Evolutionary conservation across 2,329 filamentous ascomycete species (phyloP).

Genomic region (Coniochaeta hoffmannii): DNA sequence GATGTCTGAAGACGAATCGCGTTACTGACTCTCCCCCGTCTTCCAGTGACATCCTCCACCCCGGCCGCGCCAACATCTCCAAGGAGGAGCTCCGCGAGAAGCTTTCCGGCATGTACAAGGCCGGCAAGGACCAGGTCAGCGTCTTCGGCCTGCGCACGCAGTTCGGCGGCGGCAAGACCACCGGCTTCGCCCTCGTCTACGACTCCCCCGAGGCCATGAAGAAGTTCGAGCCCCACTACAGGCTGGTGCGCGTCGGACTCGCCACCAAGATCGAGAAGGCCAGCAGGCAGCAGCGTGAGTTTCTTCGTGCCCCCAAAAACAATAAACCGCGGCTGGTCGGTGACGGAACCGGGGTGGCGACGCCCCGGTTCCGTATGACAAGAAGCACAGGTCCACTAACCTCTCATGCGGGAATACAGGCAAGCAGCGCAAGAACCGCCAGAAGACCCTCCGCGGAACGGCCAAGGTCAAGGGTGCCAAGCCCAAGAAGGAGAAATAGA

Average conservation of each 20-base stretch:
- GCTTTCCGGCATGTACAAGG: conserved; percentile 95
- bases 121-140: conserved; percentile 92
- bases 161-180: conserved; percentile 99
- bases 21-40: conserved; percentile 10
- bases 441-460: conserved; percentile 96
- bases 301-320: too few species aligned
- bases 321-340: not conserved
- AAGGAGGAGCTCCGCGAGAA: conserved; percentile 98
- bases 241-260: conserved; percentile 86
- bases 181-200: conserved; percentile 97
- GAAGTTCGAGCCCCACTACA: conserved; percentile 99
- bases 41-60: conserved; percentile 95
- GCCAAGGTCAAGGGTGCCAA: conserved; percentile 96
- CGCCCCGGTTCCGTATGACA: not conserved
- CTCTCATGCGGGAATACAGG: conserved; percentile 48
- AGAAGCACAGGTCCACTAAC: too few species aligned
- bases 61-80: conserved; percentile 95
- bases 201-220: conserved; percentile 97
- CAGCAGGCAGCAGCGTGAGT: conserved; percentile 98
- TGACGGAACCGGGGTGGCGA: not conserved
- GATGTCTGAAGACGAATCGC: not conserved
- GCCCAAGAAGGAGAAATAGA: conserved; percentile 91
- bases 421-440: conserved; percentile 99
- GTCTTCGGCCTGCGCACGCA: conserved; percentile 98
- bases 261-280: conserved; percentile 95